Conservation (phyloP, 805 yeast genomes). For the Zygotorulaspora florentina region DNA sequence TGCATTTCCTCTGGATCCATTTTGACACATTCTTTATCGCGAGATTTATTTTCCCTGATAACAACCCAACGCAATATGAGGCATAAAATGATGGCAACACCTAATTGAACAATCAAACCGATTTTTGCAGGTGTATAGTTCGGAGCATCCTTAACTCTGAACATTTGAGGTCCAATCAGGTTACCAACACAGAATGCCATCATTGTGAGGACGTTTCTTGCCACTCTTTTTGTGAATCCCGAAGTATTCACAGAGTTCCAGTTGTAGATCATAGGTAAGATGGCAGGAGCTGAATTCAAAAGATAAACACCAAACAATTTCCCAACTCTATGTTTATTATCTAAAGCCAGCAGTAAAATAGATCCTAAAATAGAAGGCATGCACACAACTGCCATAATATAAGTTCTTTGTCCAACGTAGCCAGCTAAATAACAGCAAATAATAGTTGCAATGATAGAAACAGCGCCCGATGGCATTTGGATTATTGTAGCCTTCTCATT, state of each 20-base stretch:
- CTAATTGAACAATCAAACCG: constrained; percentile 16
- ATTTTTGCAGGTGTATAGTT: constrained; percentile 39
- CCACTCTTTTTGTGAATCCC: constrained; percentile 47
- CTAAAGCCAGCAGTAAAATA: neutral
- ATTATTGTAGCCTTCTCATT: constrained; percentile 42
- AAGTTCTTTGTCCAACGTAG: constrained; percentile 4
- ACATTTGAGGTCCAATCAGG: constrained; percentile 55
- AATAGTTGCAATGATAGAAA: constrained; percentile 27
- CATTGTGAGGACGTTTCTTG: constrained; percentile 39
- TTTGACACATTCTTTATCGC: constrained; percentile 3
- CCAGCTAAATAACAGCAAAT: constrained; percentile 4
- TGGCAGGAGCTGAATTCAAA: constrained; percentile 9
- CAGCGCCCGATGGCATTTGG: constrained; percentile 44
- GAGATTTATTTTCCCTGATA: constrained; percentile 7
- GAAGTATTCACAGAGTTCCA: constrained; percentile 11
- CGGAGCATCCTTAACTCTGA: constrained; percentile 47
- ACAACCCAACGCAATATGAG: constrained; percentile 4
- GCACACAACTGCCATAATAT: constrained; percentile 4
- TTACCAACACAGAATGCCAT: constrained; percentile 52
- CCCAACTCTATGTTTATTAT: constrained; percentile 2
- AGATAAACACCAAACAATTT: constrained; percentile 9
- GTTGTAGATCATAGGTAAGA: constrained; percentile 10
- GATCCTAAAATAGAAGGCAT: constrained; percentile 3
- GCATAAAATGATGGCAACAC: constrained; percentile 3
- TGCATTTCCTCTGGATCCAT: neutral